These are phyloP conservation scores for Paraglomus occultum DNA, from an alignment of 192 early-diverging fungal genomes.

Conservation along the genomic window DNA sequence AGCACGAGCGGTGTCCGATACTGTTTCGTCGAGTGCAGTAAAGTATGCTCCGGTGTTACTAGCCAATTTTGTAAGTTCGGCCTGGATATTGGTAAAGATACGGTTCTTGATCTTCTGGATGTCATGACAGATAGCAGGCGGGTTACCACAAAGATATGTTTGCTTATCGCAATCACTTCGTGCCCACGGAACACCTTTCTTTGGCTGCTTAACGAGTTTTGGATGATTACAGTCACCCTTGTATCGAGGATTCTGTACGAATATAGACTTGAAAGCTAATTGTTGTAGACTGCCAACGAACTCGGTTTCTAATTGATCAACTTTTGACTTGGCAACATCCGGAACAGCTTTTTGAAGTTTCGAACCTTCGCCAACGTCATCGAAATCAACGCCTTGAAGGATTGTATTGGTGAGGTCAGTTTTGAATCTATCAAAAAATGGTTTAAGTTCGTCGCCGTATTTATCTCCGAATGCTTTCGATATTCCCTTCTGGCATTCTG, in stretches of 20 bases:
- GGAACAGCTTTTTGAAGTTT: conserved; percentile 29
- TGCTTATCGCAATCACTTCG: conserved; percentile 50
- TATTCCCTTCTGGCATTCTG: conserved; percentile 49
- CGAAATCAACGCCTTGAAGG: conserved; percentile 32
- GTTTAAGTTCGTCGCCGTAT: conserved; percentile 35
- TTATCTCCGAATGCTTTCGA: conserved; percentile 43
- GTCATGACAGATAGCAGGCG: conserved; percentile 57
- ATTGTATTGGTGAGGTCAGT: conserved; percentile 28
- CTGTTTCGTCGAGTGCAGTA: no score
- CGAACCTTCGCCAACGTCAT: conserved; percentile 28
- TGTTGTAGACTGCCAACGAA: conserved; percentile 34
- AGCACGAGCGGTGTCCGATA: no score
- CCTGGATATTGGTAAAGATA: no score
- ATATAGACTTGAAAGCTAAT: conserved; percentile 47
- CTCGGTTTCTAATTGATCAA: conserved; percentile 21
- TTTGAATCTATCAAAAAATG: conserved; percentile 32
- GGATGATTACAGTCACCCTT: conserved; percentile 60
- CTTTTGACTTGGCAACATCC: conserved; percentile 1
- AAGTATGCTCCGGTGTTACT: no score
- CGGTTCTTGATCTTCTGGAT: conserved; percentile 46
- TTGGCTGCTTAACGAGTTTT: conserved; percentile 47
- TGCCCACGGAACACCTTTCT: conserved; percentile 46
- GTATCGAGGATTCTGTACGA: conserved; percentile 47
- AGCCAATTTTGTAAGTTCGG: no score
- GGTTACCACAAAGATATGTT: conserved; percentile 61